Evolutionary conservation across 176 grass and related monocot species (phyloP).

Genomic region (Poa pratensis): DNA sequence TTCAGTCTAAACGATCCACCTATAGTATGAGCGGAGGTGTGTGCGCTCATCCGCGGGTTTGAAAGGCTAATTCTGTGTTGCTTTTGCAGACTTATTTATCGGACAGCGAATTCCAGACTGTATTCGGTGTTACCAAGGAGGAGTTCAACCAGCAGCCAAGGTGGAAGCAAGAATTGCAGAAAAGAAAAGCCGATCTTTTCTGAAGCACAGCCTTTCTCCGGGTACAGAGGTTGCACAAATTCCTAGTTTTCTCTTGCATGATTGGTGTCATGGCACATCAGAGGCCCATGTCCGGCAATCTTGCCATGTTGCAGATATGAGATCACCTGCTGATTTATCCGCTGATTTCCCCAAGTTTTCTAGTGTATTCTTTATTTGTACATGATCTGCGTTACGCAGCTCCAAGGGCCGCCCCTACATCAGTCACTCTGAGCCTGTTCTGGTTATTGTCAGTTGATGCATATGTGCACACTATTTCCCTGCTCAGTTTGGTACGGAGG

Average conservation of each 20-base stretch:
- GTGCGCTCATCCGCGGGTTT: neutral
- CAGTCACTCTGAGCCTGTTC: conserved; percentile 38
- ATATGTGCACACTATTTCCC: conserved; percentile 25
- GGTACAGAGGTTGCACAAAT: neutral
- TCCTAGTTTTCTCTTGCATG: conserved; percentile 32
- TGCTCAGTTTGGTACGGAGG: conserved; percentile 37
- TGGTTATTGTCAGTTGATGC: conserved; percentile 3
- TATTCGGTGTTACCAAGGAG: conserved; percentile 73
- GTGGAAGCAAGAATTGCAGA: conserved; percentile 98
- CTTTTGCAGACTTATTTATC: conserved; percentile 87
- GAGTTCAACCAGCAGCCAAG: conserved; percentile 89
- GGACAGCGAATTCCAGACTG: conserved; percentile 72
- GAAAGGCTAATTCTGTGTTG: conserved; percentile 25
- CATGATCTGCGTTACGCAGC: conserved; percentile 46
- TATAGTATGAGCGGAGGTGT: neutral
- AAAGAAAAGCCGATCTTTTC: conserved; percentile 91
- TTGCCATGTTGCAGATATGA: conserved; percentile 35
- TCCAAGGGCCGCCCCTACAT: conserved; percentile 37
- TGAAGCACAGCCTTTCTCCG: conserved; percentile 28
- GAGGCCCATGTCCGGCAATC: conserved; percentile 21
- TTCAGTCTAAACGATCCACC: neutral
- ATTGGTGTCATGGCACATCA: conserved; percentile 26
- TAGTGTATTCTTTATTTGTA: conserved; percentile 65
- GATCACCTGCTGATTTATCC: neutral
- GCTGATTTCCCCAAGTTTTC: conserved; percentile 26